These are phyloP conservation scores for Colletotrichum sp. DNA, from an alignment of 2,329 filamentous ascomycete species.

Conservation along the genomic window DNA sequence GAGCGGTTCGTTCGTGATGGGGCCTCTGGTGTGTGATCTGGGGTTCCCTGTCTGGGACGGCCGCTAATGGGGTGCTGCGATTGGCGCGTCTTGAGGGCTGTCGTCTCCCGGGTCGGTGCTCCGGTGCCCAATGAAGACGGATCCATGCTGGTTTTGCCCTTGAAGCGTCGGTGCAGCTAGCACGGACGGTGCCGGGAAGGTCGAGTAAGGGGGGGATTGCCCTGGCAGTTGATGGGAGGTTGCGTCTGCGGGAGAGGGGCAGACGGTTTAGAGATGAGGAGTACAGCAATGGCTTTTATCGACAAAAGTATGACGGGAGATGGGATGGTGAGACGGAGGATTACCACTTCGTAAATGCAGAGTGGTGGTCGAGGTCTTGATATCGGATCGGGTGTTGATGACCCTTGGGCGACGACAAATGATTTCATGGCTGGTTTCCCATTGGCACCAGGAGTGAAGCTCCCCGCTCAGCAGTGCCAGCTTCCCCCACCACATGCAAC, in stretches of 20 bases:
- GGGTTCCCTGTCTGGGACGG: constrained; percentile 5
- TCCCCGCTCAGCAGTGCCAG: neutral
- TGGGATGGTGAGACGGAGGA: neutral
- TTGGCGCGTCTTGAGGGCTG: constrained; percentile 9
- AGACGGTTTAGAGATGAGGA: neutral
- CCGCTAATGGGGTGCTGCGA: constrained; percentile 6
- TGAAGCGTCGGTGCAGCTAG: constrained; percentile 7
- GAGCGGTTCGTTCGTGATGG: constrained; percentile 3
- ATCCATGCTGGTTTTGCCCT: neutral
- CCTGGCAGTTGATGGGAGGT: neutral
- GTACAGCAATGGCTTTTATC: neutral
- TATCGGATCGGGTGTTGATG: neutral
- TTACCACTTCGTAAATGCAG: neutral
- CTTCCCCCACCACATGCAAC: constrained; percentile 16
- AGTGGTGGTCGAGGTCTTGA: neutral
- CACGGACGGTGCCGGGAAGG: neutral
- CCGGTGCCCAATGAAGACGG: constrained; percentile 2
- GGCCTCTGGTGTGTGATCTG: neutral
- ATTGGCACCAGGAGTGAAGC: constrained; percentile 6
- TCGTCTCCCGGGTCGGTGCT: neutral
- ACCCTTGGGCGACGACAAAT: constrained; percentile 1
- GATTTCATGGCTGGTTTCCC: constrained; percentile 8
- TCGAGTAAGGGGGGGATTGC: neutral
- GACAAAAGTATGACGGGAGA: neutral
- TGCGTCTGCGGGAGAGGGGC: neutral